Percentiles rank a stretch among this genome's conserved stretches.
phyloP scores from a whole-genome alignment of 768 basidiomycete genomes.

The Austroboletus festivus region DNA sequence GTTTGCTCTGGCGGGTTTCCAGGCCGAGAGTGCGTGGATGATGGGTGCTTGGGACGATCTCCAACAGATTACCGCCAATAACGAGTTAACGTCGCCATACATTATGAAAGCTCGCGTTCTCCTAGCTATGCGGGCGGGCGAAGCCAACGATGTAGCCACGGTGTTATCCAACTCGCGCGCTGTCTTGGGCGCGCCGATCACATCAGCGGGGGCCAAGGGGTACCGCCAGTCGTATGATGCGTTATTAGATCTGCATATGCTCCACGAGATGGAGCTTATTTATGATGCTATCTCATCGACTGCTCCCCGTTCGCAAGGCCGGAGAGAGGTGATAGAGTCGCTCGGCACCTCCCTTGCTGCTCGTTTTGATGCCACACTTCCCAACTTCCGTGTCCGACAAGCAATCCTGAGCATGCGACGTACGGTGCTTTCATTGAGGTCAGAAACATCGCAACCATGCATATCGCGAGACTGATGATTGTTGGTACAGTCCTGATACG shows the following conservation, averaged over 20 bases:
- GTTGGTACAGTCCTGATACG: constrained; percentile 14
- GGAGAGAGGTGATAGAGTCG: constrained; percentile 39
- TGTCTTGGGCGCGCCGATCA: constrained; percentile 75
- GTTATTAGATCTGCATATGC: constrained; percentile 76
- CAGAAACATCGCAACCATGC: constrained; percentile 18
- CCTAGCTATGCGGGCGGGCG: constrained; percentile 66
- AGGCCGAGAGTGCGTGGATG: constrained; percentile 95
- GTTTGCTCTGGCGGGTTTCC: constrained; percentile 69
- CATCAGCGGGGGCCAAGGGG: constrained; percentile 72
- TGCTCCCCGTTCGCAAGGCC: constrained; percentile 38
- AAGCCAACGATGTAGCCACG: constrained; percentile 42
- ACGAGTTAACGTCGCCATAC: constrained; percentile 53
- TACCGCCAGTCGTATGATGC: constrained; percentile 89
- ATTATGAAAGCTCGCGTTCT: constrained; percentile 77
- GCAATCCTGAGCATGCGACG: constrained; percentile 87
- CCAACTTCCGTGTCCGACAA: constrained; percentile 86
- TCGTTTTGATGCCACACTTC: constrained; percentile 74
- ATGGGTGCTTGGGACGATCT: constrained; percentile 92
- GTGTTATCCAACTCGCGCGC: constrained; percentile 64
- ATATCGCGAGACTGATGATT: constrained; percentile 9
- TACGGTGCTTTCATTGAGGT: constrained; percentile 77
- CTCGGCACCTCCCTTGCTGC: constrained; percentile 44
- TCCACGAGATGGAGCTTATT: constrained; percentile 81
- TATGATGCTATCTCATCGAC: constrained; percentile 41
- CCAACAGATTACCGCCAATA: constrained; percentile 50